Evolutionary conservation across 1,284 basidiomycete species (phyloP).

Genomic region (Peniophora sp.): DNA sequence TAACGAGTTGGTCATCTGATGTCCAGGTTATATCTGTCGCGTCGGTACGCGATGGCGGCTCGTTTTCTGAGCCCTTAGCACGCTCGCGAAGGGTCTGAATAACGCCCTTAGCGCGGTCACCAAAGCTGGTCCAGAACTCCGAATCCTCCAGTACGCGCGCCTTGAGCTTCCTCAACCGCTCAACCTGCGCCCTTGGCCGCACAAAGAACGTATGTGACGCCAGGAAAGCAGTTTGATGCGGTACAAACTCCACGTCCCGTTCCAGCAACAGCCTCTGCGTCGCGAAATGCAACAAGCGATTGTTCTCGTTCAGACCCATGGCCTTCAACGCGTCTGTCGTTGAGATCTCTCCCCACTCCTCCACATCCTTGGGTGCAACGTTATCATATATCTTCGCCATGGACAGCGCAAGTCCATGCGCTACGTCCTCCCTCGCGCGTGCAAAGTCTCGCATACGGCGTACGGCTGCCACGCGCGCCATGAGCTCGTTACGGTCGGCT

Average conservation of each 20-base stretch:
- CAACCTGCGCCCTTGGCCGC: slow-evolving; percentile 56
- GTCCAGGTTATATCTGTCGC: slow-evolving; percentile 27
- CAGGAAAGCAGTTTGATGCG: slow-evolving; percentile 49
- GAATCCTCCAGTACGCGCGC: slow-evolving; percentile 39
- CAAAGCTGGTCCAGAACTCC: slow-evolving; percentile 47
- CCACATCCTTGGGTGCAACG: slow-evolving; percentile 35
- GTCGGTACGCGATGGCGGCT: slow-evolving; percentile 23
- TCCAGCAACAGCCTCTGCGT: slow-evolving; percentile 73
- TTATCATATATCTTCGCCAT: slow-evolving; percentile 34
- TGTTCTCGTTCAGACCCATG: slow-evolving; percentile 24
- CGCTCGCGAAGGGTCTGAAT: slow-evolving; percentile 27
- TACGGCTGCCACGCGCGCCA: slow-evolving; percentile 53
- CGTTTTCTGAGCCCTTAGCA: slow-evolving; percentile 20
- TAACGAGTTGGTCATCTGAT: slow-evolving; percentile 51
- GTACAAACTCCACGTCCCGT: slow-evolving; percentile 55
- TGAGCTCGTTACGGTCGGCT: slow-evolving; percentile 25
- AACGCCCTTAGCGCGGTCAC: slow-evolving; percentile 43
- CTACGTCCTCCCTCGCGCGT: slow-evolving; percentile 31
- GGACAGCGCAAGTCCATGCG: slow-evolving; percentile 23
- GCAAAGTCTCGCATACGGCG: slow-evolving; percentile 45
- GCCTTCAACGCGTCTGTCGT: slow-evolving; percentile 40
- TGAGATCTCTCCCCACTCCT: slow-evolving; percentile 45
- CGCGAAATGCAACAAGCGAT: slow-evolving; percentile 44
- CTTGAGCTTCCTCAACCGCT: slow-evolving; percentile 46
- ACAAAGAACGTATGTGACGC: slow-evolving; percentile 57